phyloP scores from a whole-genome alignment of 1,139 yeast genomes.

The Yamadazyma atlantica region DNA sequence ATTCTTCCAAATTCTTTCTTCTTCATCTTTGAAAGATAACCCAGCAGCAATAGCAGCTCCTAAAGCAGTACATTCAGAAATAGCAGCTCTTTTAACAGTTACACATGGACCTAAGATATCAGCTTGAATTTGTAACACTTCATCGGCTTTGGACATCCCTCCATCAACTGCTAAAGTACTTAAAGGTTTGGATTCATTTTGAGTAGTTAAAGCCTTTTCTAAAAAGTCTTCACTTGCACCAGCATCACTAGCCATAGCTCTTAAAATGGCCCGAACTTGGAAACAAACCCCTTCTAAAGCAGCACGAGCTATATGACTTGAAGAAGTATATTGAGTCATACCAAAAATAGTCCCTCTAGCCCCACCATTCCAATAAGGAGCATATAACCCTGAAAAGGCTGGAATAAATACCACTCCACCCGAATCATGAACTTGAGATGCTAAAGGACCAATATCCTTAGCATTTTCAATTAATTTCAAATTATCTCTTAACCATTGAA shows the following conservation, averaged over 20 bases:
- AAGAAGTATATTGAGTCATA: conserved; percentile 82
- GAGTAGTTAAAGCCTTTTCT: conserved; percentile 41
- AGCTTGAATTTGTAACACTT: conserved; percentile 92
- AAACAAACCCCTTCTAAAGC: conserved; percentile 94
- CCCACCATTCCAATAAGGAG: conserved; percentile 95
- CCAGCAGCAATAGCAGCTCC: conserved; percentile 98
- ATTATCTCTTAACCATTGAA: conserved; percentile 93
- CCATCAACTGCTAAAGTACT: conserved; percentile 82
- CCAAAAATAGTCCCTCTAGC: conserved; percentile 94
- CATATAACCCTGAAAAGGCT: conserved; percentile 90
- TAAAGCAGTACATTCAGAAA: conserved; percentile 89
- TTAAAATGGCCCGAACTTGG: conserved; percentile 87
- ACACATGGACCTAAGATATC: conserved; percentile 88
- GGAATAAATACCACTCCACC: conserved; percentile 96
- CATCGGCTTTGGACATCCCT: conserved; percentile 91
- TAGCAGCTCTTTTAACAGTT: conserved; percentile 75
- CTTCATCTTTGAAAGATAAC: conserved; percentile 56
- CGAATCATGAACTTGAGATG: conserved; percentile 74
- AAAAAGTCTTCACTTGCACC: conserved; percentile 52
- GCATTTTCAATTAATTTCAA: conserved; percentile 78
- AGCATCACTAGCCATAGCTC: conserved; percentile 87
- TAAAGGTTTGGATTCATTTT: conserved; percentile 48
- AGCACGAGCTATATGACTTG: conserved; percentile 89
- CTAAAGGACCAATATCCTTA: conserved; percentile 87
- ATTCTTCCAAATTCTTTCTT: conserved; percentile 72